These are phyloP conservation scores for Dorcoceras hygrometricum DNA, from an alignment of 257 asterid genomes.

Conservation along the genomic window DNA sequence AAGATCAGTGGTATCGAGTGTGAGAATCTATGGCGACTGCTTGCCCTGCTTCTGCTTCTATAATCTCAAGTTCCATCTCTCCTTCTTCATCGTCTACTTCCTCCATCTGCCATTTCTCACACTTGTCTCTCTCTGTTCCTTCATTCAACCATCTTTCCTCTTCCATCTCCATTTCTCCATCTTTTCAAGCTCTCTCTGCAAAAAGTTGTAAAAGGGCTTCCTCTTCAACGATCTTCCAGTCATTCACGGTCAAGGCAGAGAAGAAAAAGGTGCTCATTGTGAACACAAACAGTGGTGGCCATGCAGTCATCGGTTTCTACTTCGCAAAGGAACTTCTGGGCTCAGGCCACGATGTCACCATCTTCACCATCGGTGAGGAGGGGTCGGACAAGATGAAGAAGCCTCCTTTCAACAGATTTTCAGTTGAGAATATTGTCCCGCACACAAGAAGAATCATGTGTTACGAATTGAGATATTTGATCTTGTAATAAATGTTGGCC, in stretches of 20 bases:
- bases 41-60: constrained; percentile 47
- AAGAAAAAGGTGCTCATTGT: constrained; percentile 82
- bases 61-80: constrained; percentile 41
- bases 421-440: constrained; percentile 41
- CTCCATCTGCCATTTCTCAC: constrained; percentile 39
- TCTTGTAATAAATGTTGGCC: constrained; percentile 8
- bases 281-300: constrained; percentile 89
- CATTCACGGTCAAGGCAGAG: constrained; percentile 61
- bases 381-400: constrained; percentile 97
- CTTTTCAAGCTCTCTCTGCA: constrained; percentile 30
- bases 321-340: constrained; percentile 84
- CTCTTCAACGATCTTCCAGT: constrained; percentile 19
- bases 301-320: constrained; percentile 89
- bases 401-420: constrained; percentile 90
- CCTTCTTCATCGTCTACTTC: constrained; percentile 41
- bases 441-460: neutral
- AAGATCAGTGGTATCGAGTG: constrained; percentile 12
- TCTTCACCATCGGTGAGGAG: constrained; percentile 86
- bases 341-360: constrained; percentile 70
- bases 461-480: neutral
- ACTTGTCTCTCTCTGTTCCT: constrained; percentile 37
- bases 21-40: constrained; percentile 50
- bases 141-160: constrained; percentile 46
- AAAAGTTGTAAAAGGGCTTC: constrained; percentile 30
- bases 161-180: constrained; percentile 53